phyloP scores from a whole-genome alignment of 192 early-diverging fungal species.

The Rhizoclosmatium sp. region DNA sequence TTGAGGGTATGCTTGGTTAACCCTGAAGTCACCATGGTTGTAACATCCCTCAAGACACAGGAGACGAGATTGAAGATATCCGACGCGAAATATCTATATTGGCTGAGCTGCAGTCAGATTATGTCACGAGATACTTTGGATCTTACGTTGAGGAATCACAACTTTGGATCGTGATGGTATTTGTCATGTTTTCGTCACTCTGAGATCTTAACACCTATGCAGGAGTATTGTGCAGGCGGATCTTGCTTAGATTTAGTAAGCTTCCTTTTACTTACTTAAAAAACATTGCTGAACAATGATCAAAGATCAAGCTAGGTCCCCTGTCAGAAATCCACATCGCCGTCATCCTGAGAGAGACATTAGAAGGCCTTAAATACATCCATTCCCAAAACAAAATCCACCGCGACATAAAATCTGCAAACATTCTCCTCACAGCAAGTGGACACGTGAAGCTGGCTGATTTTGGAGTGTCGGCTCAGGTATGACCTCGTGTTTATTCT shows the following conservation, averaged over 20 bases:
- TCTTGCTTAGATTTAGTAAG: constrained; percentile 89
- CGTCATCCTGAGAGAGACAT: constrained; percentile 88
- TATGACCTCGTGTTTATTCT: constrained; percentile 30
- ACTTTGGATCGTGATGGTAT: constrained; percentile 93
- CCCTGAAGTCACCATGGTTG: not conserved
- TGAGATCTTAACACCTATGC: not conserved
- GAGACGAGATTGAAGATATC: constrained; percentile 99
- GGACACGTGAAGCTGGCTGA: constrained; percentile 65
- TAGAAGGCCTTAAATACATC: constrained; percentile 91
- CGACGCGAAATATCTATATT: constrained; percentile 96
- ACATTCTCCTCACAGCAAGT: constrained; percentile 11
- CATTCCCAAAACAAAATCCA: constrained; percentile 85
- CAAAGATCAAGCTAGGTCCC: constrained; percentile 83
- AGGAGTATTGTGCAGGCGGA: constrained; percentile 92
- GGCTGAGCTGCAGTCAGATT: constrained; percentile 70
- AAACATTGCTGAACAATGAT: not conserved
- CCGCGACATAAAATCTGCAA: constrained; percentile 83
- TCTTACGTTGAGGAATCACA: constrained; percentile 84
- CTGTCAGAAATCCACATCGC: constrained; percentile 91
- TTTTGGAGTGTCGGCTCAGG: constrained; percentile 97
- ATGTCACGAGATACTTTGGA: constrained; percentile 29
- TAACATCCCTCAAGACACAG: constrained; percentile 64
- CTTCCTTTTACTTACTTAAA: not conserved
- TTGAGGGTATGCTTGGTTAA: constrained; percentile 66
- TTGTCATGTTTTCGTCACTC: not conserved